phyloP scores from a whole-genome alignment of 2,329 filamentous ascomycete genomes.

The Bisporella sp. region DNA sequence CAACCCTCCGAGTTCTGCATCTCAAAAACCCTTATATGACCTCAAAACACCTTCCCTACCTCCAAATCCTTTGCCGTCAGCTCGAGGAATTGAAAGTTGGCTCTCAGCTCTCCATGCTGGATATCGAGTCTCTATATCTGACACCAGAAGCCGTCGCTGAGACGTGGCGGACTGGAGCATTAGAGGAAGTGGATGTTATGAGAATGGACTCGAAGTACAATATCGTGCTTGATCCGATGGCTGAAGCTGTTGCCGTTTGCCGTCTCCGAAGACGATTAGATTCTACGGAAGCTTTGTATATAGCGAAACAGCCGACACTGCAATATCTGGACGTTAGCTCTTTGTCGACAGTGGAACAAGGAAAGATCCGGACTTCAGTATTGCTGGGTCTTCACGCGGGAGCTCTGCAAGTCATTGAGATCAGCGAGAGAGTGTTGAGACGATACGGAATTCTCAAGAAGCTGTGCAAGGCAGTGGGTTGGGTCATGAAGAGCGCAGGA shows the following conservation, averaged over 20 bases:
- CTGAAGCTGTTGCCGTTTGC: constrained; percentile 13
- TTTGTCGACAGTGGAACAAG: constrained; percentile 10
- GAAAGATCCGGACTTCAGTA: constrained; percentile 8
- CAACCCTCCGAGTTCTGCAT: constrained; percentile 2
- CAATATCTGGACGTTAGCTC: constrained; percentile 10
- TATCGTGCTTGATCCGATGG: constrained; percentile 9
- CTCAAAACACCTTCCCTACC: constrained; percentile 1
- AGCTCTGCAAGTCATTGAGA: constrained; percentile 9
- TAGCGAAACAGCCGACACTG: not conserved
- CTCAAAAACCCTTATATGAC: constrained; percentile 7
- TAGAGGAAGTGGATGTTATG: too few species aligned
- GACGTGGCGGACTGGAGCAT: too few species aligned
- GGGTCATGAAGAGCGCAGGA: constrained; percentile 1
- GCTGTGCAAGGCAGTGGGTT: constrained; percentile 4
- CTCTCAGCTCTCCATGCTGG: constrained; percentile 5
- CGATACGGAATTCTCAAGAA: not conserved
- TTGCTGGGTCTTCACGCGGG: constrained; percentile 10
- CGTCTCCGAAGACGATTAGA: constrained; percentile 10
- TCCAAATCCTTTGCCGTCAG: constrained; percentile 4
- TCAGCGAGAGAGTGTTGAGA: constrained; percentile 5
- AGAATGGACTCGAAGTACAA: constrained; percentile 4
- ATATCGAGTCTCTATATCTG: constrained; percentile 14
- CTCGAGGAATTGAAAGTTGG: constrained; percentile 8
- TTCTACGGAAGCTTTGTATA: not conserved
- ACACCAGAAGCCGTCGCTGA: not conserved